Evolutionary conservation across 2,329 filamentous ascomycete genomes (phyloP).

Genomic region (Penicillium sp.): DNA sequence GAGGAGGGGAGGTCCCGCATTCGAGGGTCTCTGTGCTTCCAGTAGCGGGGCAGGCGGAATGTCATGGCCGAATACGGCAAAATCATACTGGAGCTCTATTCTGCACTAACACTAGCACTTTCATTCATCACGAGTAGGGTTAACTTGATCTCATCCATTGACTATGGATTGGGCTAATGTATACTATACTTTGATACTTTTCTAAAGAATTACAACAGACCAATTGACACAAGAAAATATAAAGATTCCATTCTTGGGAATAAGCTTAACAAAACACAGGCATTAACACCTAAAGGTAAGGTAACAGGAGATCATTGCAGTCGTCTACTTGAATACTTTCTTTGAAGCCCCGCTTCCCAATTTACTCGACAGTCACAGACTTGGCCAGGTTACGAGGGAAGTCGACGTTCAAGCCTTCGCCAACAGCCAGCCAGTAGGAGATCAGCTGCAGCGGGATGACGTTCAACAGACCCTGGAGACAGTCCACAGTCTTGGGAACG

Average conservation of each 20-base stretch:
- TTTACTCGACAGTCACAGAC: slow-evolving; percentile 97
- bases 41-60: slow-evolving; percentile 26
- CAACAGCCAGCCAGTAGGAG: slow-evolving; percentile 97
- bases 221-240: not conserved
- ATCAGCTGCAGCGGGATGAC: slow-evolving; percentile 97
- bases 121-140: too few relatives aligned
- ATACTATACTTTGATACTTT: too few relatives aligned
- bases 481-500: slow-evolving; percentile 93
- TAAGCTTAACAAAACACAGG: slow-evolving; percentile 27
- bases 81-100: slow-evolving; percentile 4
- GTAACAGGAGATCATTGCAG: slow-evolving; percentile 31
- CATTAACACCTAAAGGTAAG: slow-evolving; percentile 30
- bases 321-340: slow-evolving; percentile 29
- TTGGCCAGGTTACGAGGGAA: slow-evolving; percentile 99
- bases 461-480: slow-evolving; percentile 94
- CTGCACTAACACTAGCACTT: not conserved
- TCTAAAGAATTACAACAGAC: not conserved
- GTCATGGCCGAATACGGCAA: slow-evolving; percentile 26
- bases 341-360: slow-evolving; percentile 3
- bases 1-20: not conserved
- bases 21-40: not conserved
- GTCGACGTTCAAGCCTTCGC: slow-evolving; percentile 95
- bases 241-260: slow-evolving; percentile 29
- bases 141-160: too few relatives aligned
- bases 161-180: too few relatives aligned